Percentiles rank a stretch among this genome's conserved stretches.
phyloP scores from a whole-genome alignment of 2,329 filamentous ascomycete genomes.

The Tolypocladium cylindrosporum region DNA sequence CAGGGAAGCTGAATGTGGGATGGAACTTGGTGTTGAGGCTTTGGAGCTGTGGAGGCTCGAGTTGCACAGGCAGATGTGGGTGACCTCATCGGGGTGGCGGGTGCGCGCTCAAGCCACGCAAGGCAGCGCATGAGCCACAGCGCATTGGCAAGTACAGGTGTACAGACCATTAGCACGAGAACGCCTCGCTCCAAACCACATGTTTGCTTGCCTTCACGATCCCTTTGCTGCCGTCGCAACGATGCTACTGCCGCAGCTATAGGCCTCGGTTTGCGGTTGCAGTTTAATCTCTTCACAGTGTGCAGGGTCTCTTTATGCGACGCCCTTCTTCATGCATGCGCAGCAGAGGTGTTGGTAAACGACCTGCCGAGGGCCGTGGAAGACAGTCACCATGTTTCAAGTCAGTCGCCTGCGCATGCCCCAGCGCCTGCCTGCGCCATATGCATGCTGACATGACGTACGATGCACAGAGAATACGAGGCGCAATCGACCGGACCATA shows the following conservation, averaged over 20 bases:
- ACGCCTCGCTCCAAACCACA: neutral
- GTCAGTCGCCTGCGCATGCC: slow-evolving; percentile 10
- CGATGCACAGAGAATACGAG: slow-evolving; percentile 59
- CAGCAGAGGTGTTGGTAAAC: neutral
- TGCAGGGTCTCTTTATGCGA: neutral
- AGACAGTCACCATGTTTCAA: slow-evolving; percentile 18
- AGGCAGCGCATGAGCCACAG: neutral
- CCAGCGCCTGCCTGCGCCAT: neutral
- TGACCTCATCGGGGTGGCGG: neutral
- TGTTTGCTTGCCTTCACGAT: neutral
- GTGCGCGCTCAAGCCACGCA: neutral
- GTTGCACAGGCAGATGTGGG: neutral
- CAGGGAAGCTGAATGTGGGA: neutral
- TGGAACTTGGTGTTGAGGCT: neutral
- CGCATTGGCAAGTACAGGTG: too few relatives aligned
- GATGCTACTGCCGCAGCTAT: neutral
- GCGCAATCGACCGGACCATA: slow-evolving; percentile 76
- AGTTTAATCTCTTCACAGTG: neutral
- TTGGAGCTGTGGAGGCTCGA: neutral
- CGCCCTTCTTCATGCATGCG: neutral
- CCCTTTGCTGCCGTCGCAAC: neutral
- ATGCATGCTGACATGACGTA: slow-evolving; percentile 1
- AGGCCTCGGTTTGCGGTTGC: neutral
- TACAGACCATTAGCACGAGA: neutral
- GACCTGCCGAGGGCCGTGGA: neutral